phyloP scores from a whole-genome alignment of 192 early-diverging fungal species.

The Coemansia sp. region DNA sequence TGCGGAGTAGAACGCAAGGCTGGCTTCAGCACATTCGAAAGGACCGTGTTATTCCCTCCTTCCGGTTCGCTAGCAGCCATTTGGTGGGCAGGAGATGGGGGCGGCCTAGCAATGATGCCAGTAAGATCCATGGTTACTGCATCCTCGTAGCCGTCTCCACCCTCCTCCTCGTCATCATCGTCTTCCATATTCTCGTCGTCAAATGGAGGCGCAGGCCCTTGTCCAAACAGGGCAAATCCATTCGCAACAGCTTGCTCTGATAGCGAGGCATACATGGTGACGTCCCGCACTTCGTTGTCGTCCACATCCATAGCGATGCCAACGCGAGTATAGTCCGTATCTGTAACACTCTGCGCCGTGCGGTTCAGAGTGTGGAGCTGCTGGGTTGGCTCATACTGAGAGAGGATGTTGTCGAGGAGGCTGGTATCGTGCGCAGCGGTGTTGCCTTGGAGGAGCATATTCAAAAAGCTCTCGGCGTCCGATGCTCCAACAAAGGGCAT shows the following conservation, averaged over 20 bases:
- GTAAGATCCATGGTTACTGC: constrained; percentile 48
- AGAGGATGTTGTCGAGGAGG: constrained; percentile 46
- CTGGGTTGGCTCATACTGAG: constrained; percentile 28
- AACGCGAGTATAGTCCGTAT: constrained; percentile 33
- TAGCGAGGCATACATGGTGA: not conserved
- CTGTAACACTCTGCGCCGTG: constrained; percentile 4
- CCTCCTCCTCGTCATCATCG: not conserved
- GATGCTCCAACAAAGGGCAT: not conserved
- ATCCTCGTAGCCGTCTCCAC: constrained; percentile 18
- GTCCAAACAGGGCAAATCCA: not conserved
- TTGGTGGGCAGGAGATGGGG: not conserved
- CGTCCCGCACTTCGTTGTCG: constrained; percentile 12
- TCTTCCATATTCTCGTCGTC: not conserved
- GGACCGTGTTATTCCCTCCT: not conserved
- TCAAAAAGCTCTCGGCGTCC: constrained; percentile 24
- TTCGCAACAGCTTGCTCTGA: not conserved
- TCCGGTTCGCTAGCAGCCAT: not conserved
- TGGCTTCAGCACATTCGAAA: not conserved
- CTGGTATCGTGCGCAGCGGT: constrained; percentile 23
- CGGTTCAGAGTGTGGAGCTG: constrained; percentile 1
- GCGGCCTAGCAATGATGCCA: constrained; percentile 24
- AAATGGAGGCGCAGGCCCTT: not conserved
- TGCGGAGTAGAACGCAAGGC: not conserved
- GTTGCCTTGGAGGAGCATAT: constrained; percentile 39
- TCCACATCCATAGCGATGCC: constrained; percentile 3